Percentiles rank a stretch among this genome's conserved stretches.
Conservation (phyloP, 2,329 filamentous ascomycete genomes). For the Hymenoscyphus scutula region DNA sequence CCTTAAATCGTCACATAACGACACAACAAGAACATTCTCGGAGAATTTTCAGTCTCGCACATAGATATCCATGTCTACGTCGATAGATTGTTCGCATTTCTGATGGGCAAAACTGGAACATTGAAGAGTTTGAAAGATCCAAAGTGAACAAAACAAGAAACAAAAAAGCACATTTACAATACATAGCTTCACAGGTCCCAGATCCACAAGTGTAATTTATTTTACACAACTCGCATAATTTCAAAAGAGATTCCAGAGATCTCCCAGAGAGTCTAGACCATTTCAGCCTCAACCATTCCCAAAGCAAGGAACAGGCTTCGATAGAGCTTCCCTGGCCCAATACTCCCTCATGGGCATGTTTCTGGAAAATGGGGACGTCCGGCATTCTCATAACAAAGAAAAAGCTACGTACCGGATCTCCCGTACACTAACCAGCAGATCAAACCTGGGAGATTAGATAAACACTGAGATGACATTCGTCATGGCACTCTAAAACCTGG, state of each 20-base stretch:
- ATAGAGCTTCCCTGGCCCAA: too few relatives aligned
- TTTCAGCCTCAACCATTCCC: background rate
- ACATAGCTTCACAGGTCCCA: background rate
- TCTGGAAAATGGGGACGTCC: background rate
- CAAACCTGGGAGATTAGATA: conserved; percentile 1
- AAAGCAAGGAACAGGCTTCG: background rate
- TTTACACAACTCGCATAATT: background rate
- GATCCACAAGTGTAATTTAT: background rate
- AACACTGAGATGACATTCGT: background rate
- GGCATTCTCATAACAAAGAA: background rate
- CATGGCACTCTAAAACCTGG: conserved; percentile 1
- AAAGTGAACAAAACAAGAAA: background rate
- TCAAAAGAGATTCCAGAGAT: background rate
- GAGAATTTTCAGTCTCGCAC: background rate
- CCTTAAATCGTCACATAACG: background rate
- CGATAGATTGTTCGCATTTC: background rate
- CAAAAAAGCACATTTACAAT: background rate
- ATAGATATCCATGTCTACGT: background rate
- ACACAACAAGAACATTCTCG: background rate
- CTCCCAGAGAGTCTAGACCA: background rate
- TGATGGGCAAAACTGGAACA: background rate
- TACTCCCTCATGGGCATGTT: background rate
- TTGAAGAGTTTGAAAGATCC: background rate
- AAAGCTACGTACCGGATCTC: conserved; percentile 2
- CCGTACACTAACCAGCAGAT: background rate